These are phyloP conservation scores for Triangularia verruculosa DNA, from an alignment of 2,329 filamentous ascomycete genomes.

Conservation along the genomic window DNA sequence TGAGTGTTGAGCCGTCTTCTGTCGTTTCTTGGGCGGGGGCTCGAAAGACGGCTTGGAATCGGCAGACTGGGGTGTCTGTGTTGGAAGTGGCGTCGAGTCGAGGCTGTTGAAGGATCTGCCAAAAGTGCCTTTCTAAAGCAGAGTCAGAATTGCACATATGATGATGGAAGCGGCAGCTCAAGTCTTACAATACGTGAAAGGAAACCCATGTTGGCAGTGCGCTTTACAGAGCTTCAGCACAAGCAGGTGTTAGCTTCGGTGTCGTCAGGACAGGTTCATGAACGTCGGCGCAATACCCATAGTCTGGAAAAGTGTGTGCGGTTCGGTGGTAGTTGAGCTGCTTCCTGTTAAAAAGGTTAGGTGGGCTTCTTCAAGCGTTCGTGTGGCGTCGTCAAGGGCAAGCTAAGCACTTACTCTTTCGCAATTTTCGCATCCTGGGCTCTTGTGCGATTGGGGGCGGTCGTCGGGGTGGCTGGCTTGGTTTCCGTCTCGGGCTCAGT, in stretches of 20 bases:
- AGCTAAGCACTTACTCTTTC: conserved; percentile 13
- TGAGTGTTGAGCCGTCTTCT: neutral
- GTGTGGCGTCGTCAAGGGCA: neutral
- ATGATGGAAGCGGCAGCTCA: neutral
- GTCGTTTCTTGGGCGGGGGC: conserved; percentile 16
- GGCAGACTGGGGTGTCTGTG: neutral
- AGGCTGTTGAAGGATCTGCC: conserved; percentile 25
- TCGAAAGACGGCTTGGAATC: neutral
- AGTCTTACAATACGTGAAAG: neutral
- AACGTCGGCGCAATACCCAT: conserved; percentile 22
- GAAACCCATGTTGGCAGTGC: conserved; percentile 18
- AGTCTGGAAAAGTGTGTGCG: conserved; percentile 26
- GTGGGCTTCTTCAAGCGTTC: neutral
- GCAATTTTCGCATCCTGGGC: conserved; percentile 23
- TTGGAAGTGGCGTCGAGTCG: neutral
- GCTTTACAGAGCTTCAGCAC: conserved; percentile 20
- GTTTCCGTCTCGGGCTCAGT: neutral
- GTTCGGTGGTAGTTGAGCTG: conserved; percentile 21
- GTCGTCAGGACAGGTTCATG: neutral
- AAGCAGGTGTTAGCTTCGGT: conserved; percentile 11
- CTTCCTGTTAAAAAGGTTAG: conserved; percentile 10
- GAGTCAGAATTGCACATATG: neutral
- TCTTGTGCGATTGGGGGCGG: neutral
- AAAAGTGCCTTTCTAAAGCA: neutral
- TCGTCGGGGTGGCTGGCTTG: neutral